phyloP scores from a whole-genome alignment of 768 basidiomycete genomes.

The Psilocybe subaeruginosa region DNA sequence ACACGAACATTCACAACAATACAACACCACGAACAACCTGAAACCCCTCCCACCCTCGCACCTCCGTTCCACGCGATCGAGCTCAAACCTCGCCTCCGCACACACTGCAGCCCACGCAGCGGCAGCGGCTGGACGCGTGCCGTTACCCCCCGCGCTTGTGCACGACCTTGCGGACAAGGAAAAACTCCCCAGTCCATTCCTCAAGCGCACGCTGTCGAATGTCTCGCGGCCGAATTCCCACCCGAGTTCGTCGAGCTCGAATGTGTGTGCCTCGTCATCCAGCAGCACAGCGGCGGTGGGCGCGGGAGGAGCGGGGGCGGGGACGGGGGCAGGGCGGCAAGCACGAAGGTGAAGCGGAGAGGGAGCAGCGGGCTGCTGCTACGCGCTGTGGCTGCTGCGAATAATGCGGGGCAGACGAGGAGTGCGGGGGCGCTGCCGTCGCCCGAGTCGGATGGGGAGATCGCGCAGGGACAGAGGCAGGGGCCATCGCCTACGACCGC shows the following conservation, averaged over 20 bases:
- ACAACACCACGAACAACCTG: slow-evolving; percentile 19
- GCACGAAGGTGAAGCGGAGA: slow-evolving; percentile 38
- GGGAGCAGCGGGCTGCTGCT: slow-evolving; percentile 56
- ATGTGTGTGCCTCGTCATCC: no score
- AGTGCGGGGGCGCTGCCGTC: slow-evolving; percentile 7
- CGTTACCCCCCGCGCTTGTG: slow-evolving; percentile 38
- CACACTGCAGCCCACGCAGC: slow-evolving; percentile 14
- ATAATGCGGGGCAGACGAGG: slow-evolving; percentile 38
- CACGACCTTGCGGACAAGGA: slow-evolving; percentile 81
- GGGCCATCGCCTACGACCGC: slow-evolving; percentile 26
- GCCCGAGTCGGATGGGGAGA: neutral
- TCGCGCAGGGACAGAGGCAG: neutral
- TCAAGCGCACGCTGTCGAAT: slow-evolving; percentile 46
- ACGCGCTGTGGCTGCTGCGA: slow-evolving; percentile 64
- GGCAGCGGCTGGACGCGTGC: slow-evolving; percentile 26
- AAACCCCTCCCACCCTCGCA: slow-evolving; percentile 51
- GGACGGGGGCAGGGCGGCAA: neutral
- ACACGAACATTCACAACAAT: neutral
- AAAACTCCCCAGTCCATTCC: slow-evolving; percentile 84
- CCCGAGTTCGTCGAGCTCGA: no score
- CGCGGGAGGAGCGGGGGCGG: no score
- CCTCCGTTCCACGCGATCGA: slow-evolving; percentile 26
- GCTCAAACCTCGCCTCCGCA: slow-evolving; percentile 21
- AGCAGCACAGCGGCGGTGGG: no score
- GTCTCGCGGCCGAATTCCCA: neutral